Evolutionary conservation across 78 protist species (phyloP), one percentile per base, ranked within the genome.

Genomic region (Polysphondylium violaceum): DNA sequence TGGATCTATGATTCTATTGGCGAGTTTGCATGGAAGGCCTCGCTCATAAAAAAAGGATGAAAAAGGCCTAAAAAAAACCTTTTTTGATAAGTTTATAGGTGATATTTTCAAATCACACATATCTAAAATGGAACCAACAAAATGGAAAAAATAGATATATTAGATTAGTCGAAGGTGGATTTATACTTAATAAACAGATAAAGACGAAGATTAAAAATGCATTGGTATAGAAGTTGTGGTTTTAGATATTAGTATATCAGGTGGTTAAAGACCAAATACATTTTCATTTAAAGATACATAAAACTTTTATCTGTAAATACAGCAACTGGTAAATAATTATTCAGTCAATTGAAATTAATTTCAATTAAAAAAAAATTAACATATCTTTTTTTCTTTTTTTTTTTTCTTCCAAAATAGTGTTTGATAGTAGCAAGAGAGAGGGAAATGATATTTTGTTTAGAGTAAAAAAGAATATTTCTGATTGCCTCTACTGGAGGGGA

Each of bases 391-490:
- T 6, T n/a, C n/a, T n/a, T n/a, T n/a, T n/a, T n/a, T n/a, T n/a
- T n/a, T n/a, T 40, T 2, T 2, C 9, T 65, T 65, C 31, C 21
- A 21, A 2, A 2, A 50, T 14, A 17, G 27, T 47, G 21, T 4
- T 33, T 33, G 11, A 35, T 21, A 3, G 55, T 75, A 9, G 59
- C 55, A 29, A 33, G 85, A 35, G 85, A 75, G 25, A 69, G 85
- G 36, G 85, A 41, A 75, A 41, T 25, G 85, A 75, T 59, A 69
- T 75, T n/a, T 41, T 75, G n/a, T 75, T 75, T 25, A 75, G 85
- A 75, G 88, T 73, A 2, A 79, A 79, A 27, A 79, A 79, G 73
- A 69, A 68, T 41, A 56, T 79, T 25, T 68, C 88, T 38, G 76
- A 71, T 79, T 38, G 76, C 88, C 1, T 33, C 74, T 3, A 38